Percentiles rank a stretch among this genome's conserved stretches.
Conservation (phyloP, 257 asterid genomes). For the Solanum infundibuliforme region DNA sequence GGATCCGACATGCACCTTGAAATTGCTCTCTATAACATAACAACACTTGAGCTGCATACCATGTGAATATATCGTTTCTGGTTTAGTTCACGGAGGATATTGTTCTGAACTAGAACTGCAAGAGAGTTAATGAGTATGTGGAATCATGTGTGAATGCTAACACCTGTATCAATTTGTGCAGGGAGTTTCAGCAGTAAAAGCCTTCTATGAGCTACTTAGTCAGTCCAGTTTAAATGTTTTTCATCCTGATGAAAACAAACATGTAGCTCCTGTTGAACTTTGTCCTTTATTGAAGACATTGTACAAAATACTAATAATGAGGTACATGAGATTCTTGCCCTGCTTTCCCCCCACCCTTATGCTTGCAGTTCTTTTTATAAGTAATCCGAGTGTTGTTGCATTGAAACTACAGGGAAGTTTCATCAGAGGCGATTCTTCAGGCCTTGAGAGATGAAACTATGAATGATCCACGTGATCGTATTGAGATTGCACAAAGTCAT, state of each 20-base stretch:
- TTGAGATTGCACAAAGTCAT: constrained; percentile 76
- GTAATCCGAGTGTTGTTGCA: neutral
- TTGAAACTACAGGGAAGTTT: constrained; percentile 46
- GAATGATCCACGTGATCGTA: constrained; percentile 82
- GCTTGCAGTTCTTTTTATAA: neutral
- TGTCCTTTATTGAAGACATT: constrained; percentile 74
- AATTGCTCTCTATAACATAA: neutral
- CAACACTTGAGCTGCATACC: neutral
- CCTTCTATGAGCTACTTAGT: constrained; percentile 70
- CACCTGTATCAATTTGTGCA: constrained; percentile 3
- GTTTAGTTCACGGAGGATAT: neutral
- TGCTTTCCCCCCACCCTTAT: neutral
- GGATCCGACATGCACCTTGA: neutral
- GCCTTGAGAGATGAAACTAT: constrained; percentile 72
- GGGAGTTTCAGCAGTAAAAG: constrained; percentile 92
- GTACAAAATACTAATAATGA: constrained; percentile 57
- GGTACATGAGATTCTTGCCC: constrained; percentile 14
- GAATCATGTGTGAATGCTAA: neutral
- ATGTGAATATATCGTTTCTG: neutral
- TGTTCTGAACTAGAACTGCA: neutral
- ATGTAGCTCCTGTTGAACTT: constrained; percentile 70
- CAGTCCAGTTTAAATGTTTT: constrained; percentile 57
- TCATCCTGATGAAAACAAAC: constrained; percentile 69
- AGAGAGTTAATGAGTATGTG: neutral
- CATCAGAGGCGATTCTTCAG: constrained; percentile 49